Conservation (phyloP, 768 basidiomycete genomes). For the Macrolepiota albuminosa region DNA sequence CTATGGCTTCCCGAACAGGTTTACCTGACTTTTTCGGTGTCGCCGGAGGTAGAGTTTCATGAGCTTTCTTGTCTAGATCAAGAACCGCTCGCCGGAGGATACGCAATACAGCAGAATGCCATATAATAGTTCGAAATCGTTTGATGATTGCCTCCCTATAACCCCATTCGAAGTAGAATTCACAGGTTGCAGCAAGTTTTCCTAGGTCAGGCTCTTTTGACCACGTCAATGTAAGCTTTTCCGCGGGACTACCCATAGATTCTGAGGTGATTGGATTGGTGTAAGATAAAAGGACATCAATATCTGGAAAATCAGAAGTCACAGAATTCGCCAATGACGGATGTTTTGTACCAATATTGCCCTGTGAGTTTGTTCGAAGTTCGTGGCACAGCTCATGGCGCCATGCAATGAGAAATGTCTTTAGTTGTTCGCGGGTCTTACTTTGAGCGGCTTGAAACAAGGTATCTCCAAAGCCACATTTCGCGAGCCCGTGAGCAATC, state of each 20-base stretch:
- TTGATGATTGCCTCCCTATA: slow-evolving; percentile 78
- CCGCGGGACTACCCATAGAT: slow-evolving; percentile 38
- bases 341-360: slow-evolving; percentile 60
- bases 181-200: slow-evolving; percentile 74
- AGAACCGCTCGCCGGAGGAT: slow-evolving; percentile 64
- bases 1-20: slow-evolving; percentile 21
- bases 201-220: slow-evolving; percentile 62
- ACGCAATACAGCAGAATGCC: slow-evolving; percentile 69
- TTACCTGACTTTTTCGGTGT: slow-evolving; percentile 38
- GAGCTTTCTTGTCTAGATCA: slow-evolving; percentile 32
- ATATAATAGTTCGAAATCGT: slow-evolving; percentile 78
- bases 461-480: slow-evolving; percentile 74
- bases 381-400: slow-evolving; percentile 55
- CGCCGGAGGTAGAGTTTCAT: slow-evolving; percentile 14
- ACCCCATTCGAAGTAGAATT: slow-evolving; percentile 92
- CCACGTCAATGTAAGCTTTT: slow-evolving; percentile 37
- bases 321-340: slow-evolving; percentile 59
- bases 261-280: slow-evolving; percentile 73
- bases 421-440: slow-evolving; percentile 38
- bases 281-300: slow-evolving; percentile 76
- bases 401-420: slow-evolving; percentile 59
- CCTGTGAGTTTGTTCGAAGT: slow-evolving; percentile 63
- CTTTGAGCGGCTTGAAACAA: slow-evolving; percentile 56
- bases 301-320: slow-evolving; percentile 62
- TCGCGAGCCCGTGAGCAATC: slow-evolving; percentile 74